phyloP scores from a whole-genome alignment of 2,329 filamentous ascomycete species.

The Xylaria sp. region DNA sequence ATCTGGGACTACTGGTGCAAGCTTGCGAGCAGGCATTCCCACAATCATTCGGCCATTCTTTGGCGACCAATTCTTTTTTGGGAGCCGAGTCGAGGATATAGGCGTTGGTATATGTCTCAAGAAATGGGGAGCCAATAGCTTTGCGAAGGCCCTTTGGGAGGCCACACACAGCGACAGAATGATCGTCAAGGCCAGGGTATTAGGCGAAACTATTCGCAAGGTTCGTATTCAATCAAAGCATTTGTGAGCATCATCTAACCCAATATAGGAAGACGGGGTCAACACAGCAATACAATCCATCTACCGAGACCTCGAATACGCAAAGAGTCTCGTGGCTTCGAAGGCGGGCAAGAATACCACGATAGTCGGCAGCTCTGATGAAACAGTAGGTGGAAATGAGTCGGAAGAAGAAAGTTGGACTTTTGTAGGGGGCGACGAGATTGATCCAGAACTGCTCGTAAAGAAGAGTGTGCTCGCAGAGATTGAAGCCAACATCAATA shows the following conservation, averaged over 20 bases:
- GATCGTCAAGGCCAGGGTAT: conserved; percentile 82
- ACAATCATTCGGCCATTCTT: conserved; percentile 98
- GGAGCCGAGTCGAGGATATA: conserved; percentile 86
- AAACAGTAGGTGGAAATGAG: conserved; percentile 58
- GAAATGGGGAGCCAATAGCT: conserved; percentile 86
- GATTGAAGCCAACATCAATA: conserved; percentile 40
- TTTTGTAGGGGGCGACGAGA: conserved; percentile 72
- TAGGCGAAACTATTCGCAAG: conserved; percentile 88
- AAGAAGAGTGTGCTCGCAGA: conserved; percentile 46
- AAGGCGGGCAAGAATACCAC: conserved; percentile 63
- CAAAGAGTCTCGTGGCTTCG: conserved; percentile 80
- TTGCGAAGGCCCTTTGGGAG: conserved; percentile 89
- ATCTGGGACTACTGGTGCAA: conserved; percentile 93
- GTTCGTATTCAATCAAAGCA: conserved; percentile 61
- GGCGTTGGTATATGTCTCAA: conserved; percentile 91
- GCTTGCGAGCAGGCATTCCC: conserved; percentile 87
- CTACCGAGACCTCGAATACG: conserved; percentile 95
- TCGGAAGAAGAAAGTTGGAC: conserved; percentile 90
- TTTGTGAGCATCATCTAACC: conserved; percentile 36
- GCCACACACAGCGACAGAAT: conserved; percentile 90
- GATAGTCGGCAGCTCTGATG: conserved; percentile 48
- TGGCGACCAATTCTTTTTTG: conserved; percentile 98
- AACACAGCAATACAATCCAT: conserved; percentile 88
- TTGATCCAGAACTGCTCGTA: conserved; percentile 47
- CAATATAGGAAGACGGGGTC: conserved; percentile 85